Evolutionary conservation across 345 rosid genomes (phyloP).

Genomic region (Nephelium lappaceum): DNA sequence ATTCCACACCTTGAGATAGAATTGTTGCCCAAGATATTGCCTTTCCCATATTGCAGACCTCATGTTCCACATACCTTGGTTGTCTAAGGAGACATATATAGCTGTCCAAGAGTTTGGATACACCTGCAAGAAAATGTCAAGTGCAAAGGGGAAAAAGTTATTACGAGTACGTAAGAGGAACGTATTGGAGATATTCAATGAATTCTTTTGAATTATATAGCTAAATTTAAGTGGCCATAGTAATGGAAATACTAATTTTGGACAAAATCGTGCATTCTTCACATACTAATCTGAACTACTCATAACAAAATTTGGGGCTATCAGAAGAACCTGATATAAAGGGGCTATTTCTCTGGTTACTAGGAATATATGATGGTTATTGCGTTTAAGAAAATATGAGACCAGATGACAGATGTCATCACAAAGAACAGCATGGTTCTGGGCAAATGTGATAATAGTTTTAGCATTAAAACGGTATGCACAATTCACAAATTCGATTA

Average conservation of each 20-base stretch:
- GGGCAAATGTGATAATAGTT: background rate
- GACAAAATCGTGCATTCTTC: background rate
- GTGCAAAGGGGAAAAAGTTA: background rate
- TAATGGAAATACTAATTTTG: background rate
- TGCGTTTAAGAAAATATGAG: too few relatives aligned
- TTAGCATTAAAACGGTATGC: background rate
- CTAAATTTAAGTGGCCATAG: background rate
- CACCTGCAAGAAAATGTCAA: conserved; percentile 47
- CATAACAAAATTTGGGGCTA: too few relatives aligned
- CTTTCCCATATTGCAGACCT: conserved; percentile 90
- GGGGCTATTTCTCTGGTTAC: background rate
- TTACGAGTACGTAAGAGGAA: background rate
- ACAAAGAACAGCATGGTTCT: background rate
- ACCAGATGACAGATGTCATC: background rate
- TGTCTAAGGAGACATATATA: conserved; percentile 78
- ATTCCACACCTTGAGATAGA: conserved; percentile 79
- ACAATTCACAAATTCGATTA: background rate
- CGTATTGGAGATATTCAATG: background rate
- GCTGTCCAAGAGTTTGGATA: conserved; percentile 88
- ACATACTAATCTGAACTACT: background rate
- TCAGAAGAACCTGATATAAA: background rate
- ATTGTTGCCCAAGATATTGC: conserved; percentile 86
- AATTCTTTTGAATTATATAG: background rate
- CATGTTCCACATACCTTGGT: conserved; percentile 98
- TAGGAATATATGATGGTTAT: too few relatives aligned